Base-by-base conservation (phyloP, 2,329 filamentous ascomycete genomes). In the Paecilomyces niveus region DNA sequence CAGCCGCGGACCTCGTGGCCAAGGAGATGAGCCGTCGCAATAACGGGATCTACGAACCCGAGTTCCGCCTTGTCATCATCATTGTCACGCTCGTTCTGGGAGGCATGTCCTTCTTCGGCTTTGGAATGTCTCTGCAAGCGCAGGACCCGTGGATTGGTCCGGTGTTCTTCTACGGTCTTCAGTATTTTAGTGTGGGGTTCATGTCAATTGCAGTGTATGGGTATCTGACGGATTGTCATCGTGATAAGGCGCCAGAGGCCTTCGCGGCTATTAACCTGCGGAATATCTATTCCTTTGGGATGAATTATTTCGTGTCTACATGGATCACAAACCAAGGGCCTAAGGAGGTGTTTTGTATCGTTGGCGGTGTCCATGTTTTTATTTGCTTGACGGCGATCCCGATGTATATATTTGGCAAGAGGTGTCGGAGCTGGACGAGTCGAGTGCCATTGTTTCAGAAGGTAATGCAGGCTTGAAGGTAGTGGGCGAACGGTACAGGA, bases 321-420 rank as follows among this genome's bases (percentile, higher is more conserved):
- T 73, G 71, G 71, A 70, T 73, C 39, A 62, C 62, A 13, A 64
- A 51, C 24, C 69, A 74, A 57, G 69, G 70, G 3, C 67, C 68
- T 1, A 67, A 69, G 56, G 62, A 72, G 49, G 70, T 73, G 29
- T 74, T 72, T 54, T 62, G 61, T 22, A 71, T 69, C 32, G 66
- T 74, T 53, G 71, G 71, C 10, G 71, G 69, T 2, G 52, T 72
- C 3, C 71, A 73, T 53, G 69, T 72, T 26, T 70, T 72, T 59
- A 70, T 71, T 29, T 72, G 69, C 59, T 58, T 72, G 9, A 66
- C 64, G 15, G 69, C 67, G 8, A 67, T 72, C 26, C 69, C 69
- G 4, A 71, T 72, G 68, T 73, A 72, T 56, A 65, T 73, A 9
- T 72, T 59, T 52, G 70, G 71, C 13, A 73, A 73, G 63, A 65